Evolutionary conservation across 495 filamentous ascomycete species (phyloP).

Genomic region (Xylaria scruposa): DNA sequence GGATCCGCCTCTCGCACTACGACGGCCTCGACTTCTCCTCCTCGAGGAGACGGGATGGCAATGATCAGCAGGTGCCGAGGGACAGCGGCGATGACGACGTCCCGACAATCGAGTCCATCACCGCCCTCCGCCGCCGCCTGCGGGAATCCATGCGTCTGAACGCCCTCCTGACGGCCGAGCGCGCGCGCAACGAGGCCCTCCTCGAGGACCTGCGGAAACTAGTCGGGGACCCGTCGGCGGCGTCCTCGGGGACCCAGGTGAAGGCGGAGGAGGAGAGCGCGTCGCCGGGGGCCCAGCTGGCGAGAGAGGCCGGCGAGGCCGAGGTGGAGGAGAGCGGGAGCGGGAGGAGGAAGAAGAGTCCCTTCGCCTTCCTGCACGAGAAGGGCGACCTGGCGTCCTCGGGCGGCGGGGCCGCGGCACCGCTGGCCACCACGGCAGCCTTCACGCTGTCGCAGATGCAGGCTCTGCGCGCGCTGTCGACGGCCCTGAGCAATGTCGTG

Average conservation of each 20-base stretch:
- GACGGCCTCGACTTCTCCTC: slow-evolving; percentile 56
- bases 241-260: slow-evolving; percentile 24
- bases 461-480: slow-evolving; percentile 70
- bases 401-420: slow-evolving; percentile 51
- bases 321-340: slow-evolving; percentile 20
- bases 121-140: slow-evolving; percentile 73
- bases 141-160: slow-evolving; percentile 84
- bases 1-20: slow-evolving; percentile 86
- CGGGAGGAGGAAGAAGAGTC: slow-evolving; percentile 31
- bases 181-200: slow-evolving; percentile 74
- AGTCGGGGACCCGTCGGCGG: slow-evolving; percentile 44
- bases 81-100: slow-evolving; percentile 28
- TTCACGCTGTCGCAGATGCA: slow-evolving; percentile 86
- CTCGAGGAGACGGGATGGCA: slow-evolving; percentile 18
- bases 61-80: background rate
- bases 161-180: slow-evolving; percentile 73
- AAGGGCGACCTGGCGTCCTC: slow-evolving; percentile 48
- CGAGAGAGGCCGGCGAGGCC: slow-evolving; percentile 31
- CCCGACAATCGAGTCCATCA: slow-evolving; percentile 70
- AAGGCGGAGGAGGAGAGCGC: slow-evolving; percentile 39
- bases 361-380: slow-evolving; percentile 60
- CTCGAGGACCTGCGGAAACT: slow-evolving; percentile 70
- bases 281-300: slow-evolving; percentile 33
- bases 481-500: slow-evolving; percentile 66
- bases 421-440: slow-evolving; percentile 74